phyloP scores from a whole-genome alignment of 169 alveolate genomes.

The Cryptosporidium muris region DNA sequence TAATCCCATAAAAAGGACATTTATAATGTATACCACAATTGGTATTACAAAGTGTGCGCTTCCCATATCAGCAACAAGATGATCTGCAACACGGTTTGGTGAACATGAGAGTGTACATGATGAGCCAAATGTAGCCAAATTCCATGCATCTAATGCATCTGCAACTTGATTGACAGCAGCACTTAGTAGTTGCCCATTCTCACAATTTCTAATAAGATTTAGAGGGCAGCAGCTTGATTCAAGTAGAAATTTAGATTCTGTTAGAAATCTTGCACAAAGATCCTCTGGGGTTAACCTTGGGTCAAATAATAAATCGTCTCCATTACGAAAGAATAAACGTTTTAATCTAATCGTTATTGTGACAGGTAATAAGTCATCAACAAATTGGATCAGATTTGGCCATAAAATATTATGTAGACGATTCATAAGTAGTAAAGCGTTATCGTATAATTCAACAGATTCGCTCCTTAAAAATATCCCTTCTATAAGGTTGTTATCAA shows the following conservation, averaged over 20 bases:
- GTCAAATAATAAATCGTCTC: constrained; percentile 40
- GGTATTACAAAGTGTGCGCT: constrained; percentile 47
- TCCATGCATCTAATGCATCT: constrained; percentile 8
- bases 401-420: constrained; percentile 16
- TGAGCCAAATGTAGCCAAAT: not conserved
- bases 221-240: constrained; percentile 64
- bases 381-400: constrained; percentile 46
- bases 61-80: constrained; percentile 22
- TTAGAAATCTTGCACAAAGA: constrained; percentile 47
- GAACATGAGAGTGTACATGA: constrained; percentile 44
- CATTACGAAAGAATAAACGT: constrained; percentile 16
- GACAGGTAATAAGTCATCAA: constrained; percentile 38
- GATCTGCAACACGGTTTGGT: constrained; percentile 25
- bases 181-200: constrained; percentile 28
- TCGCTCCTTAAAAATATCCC: not conserved
- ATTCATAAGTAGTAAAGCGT: constrained; percentile 13
- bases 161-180: constrained; percentile 47
- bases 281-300: constrained; percentile 63
- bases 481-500: not conserved
- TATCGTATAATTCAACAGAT: not conserved
- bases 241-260: constrained; percentile 50
- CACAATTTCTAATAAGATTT: constrained; percentile 44
- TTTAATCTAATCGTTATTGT: constrained; percentile 35
- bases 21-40: constrained; percentile 18
- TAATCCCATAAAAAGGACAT: constrained; percentile 3